Percentiles rank a stretch among this genome's conserved stretches.
Conservation (phyloP, 805 yeast genomes). For the Lipomyces sp. region DNA sequence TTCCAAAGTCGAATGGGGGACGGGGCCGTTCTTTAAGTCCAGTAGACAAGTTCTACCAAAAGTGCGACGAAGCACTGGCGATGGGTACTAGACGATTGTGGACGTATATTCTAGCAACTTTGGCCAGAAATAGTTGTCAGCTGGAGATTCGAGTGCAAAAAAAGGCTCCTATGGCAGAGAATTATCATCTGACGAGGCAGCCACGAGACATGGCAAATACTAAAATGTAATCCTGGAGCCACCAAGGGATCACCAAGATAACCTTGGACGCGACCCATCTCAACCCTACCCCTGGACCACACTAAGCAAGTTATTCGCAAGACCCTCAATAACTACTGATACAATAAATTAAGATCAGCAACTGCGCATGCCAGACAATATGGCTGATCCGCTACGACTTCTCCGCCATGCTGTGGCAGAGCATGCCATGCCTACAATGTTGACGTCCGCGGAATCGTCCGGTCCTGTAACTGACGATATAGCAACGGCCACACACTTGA, state of each 20-base stretch:
- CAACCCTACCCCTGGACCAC: background rate
- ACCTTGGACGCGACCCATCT: background rate
- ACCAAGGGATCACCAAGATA: background rate
- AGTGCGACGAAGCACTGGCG: background rate
- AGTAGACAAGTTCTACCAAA: background rate
- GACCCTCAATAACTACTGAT: no score
- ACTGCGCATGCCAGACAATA: conserved; percentile 2
- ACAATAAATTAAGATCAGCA: background rate
- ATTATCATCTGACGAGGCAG: background rate
- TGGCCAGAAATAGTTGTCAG: background rate
- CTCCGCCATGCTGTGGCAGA: conserved; percentile 45
- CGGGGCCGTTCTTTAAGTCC: background rate
- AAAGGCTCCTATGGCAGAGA: background rate
- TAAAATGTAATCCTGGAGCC: background rate
- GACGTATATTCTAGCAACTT: background rate
- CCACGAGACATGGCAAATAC: background rate
- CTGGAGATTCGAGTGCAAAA: background rate
- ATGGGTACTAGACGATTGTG: background rate
- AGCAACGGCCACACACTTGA: conserved; percentile 45
- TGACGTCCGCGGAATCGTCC: conserved; percentile 36
- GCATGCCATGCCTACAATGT: conserved; percentile 39
- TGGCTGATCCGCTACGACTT: conserved; percentile 43
- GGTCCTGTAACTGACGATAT: conserved; percentile 48
- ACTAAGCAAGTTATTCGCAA: background rate
- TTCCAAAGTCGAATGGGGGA: background rate